phyloP scores from a whole-genome alignment of 73 alveolate species.

The Paramecium octaurelia region DNA sequence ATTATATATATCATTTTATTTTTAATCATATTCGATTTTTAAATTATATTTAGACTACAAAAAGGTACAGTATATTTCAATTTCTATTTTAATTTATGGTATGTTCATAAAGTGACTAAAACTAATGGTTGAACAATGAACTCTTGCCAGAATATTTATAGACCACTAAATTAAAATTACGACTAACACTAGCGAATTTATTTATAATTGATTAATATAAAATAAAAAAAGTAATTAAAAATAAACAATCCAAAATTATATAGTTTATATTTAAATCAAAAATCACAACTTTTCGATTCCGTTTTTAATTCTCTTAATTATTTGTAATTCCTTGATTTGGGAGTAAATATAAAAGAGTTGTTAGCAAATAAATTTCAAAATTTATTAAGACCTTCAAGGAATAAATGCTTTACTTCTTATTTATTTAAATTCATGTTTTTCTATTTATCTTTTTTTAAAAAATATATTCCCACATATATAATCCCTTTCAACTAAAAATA shows the following conservation, averaged over 20 bases:
- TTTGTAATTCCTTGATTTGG: neutral
- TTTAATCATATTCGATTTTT: neutral
- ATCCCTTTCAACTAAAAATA: neutral
- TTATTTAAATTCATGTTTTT: neutral
- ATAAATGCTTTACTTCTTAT: too few relatives aligned
- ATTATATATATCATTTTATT: neutral
- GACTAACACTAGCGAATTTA: neutral
- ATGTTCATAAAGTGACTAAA: neutral
- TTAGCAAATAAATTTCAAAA: too few relatives aligned
- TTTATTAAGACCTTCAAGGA: neutral
- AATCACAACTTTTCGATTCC: neutral
- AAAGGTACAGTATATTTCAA: neutral
- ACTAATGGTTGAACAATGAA: neutral
- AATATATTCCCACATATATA: neutral
- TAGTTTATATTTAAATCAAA: neutral
- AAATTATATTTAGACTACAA: neutral
- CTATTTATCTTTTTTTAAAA: neutral
- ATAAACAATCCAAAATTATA: neutral
- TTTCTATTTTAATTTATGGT: neutral
- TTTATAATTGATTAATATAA: neutral
- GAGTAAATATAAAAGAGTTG: too few relatives aligned
- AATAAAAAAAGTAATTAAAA: neutral
- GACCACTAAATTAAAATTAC: neutral
- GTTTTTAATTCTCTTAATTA: neutral
- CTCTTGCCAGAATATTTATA: neutral